Evolutionary conservation across 1,284 basidiomycete genomes (phyloP).

Genomic region (Trichosporon inkin): DNA sequence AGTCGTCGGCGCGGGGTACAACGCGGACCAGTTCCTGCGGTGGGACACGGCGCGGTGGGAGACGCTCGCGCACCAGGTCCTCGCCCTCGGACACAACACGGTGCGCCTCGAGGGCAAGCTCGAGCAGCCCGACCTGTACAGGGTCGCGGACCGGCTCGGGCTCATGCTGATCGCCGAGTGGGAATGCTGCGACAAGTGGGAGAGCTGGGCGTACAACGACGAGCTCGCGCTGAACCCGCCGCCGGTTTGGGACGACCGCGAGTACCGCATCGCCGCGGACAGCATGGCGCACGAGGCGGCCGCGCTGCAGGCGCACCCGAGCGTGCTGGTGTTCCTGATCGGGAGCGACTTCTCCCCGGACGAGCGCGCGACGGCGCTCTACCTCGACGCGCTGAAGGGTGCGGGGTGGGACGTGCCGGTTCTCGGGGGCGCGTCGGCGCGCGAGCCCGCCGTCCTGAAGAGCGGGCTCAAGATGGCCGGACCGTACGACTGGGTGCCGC

Average conservation of each 20-base stretch:
- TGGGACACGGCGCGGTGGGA: not conserved
- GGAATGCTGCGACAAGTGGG: constrained; percentile 8
- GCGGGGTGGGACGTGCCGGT: not conserved
- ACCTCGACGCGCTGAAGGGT: not conserved
- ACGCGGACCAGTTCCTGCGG: constrained; percentile 6
- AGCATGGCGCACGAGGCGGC: constrained; percentile 3
- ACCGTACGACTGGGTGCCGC: not conserved
- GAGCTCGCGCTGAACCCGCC: not conserved
- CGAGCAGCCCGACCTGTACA: constrained; percentile 5
- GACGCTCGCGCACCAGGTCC: not conserved
- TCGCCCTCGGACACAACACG: not conserved
- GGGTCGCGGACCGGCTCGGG: not conserved
- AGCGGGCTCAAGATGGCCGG: not conserved
- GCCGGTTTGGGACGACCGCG: not conserved
- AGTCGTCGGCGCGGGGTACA: not conserved
- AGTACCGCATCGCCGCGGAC: constrained; percentile 1
- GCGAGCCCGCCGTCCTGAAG: not conserved
- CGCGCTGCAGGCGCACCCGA: not conserved
- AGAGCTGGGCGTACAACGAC: constrained; percentile 1
- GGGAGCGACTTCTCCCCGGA: not conserved
- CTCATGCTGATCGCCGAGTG: not conserved
- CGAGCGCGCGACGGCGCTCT: not conserved
- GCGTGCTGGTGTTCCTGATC: not conserved
- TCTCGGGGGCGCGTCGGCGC: not conserved
- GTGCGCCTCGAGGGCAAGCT: constrained; percentile 3